Evolutionary conservation across 257 asterid genomes (phyloP), one percentile per base, ranked within the genome.

Genomic region (Solanum habrochaites): DNA sequence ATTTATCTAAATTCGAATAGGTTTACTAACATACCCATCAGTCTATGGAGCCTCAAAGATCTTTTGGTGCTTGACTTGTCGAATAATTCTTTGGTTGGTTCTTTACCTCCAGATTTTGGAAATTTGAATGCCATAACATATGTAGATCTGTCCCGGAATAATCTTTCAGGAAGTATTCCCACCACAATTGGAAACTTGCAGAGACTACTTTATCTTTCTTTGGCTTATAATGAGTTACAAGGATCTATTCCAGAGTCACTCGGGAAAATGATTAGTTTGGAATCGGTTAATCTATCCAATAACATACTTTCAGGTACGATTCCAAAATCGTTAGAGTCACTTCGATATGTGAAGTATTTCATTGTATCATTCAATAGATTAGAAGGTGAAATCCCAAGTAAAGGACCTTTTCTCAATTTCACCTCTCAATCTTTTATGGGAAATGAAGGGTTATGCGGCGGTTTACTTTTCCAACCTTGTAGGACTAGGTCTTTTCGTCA

Each of bases 231-330:
- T 74, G 83, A 86, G 10, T 89, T 92, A 1, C 83, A 80, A 37
- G 94, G 94, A 52, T 83, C 89, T 18, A 90, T 91, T 88, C 93
- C 93, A 3, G 21, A 82, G 27, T 85, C 94, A 8, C 71, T 90
- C 6, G 93, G 92, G 2, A 70, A 86, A 11, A 37, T 37, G 39
- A 37, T 37, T 1, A 37, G 90, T 90, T 86, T 91, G 88, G 91
- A 82, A 87, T 23, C 32, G 6, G 37, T 29, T 82, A 88, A 90
- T 82, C 72, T 91, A 84, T 88, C 91, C 0, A 49, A 62, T 3
- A 90, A 91, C 67, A 62, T 70, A 37, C 89, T 91, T 60, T 77
- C 91, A 2, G 92, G 91, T 27, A 35, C 13, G 3, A 90, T 91
- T 72, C 92, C 92, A 21, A 72, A 6, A 11, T 85, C 92, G 31